Base-by-base conservation (phyloP, 2,329 filamentous ascomycete genomes). In the Diaporthe eres region DNA sequence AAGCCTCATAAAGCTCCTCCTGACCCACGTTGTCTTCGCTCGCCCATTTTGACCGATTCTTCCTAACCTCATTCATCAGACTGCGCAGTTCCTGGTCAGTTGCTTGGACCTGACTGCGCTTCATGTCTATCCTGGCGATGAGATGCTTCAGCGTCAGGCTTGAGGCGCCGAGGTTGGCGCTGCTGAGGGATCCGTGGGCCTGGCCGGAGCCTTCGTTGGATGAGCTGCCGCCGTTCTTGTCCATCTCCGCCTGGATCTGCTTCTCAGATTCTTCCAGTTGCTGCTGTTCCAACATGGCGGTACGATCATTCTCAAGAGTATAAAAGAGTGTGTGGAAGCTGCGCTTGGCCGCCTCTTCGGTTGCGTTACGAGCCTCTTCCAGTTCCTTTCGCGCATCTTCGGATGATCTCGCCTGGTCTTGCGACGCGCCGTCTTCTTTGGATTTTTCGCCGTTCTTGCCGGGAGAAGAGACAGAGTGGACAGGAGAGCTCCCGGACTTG, bases 21-120 rank as follows among this genome's bases (percentile, higher is more conserved):
- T 99, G 97, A 76, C 97, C 96, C 77, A 99, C 94, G 79, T 97
- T 97, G 80, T 99, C 97, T 84, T 98, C 97, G 83, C 94, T 98
- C 4, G 97, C 96, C 97, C 97, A 99, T 86, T 99, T 99, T 85
- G 96, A 98, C 81, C 97, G 90, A 80, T 98, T 98, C 85, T 98
- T 99, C 78, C 97, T 92, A 25, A 99, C 97, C 84, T 99, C 97
- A 80, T 97, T 98, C 90, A 99, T 98, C 75, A 99, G 87, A 68
- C 94, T 95, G 76, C 97, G 92, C 76, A 99, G 88, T 82, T 99
- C 96, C 34, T 95, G 94, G 86, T 99, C 97, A 1, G 96, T 98
- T 25, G 97, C 96, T 82, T 93, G 92, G 71, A 99, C 96, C 86
- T 95, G 92, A 78, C 95, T 93, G 81, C 97, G 93, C 86, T 98